Evolutionary conservation across 2,329 filamentous ascomycete species (phyloP), one percentile per base, ranked within the genome.

Genomic region (Drechslerella coelobrocha): DNA sequence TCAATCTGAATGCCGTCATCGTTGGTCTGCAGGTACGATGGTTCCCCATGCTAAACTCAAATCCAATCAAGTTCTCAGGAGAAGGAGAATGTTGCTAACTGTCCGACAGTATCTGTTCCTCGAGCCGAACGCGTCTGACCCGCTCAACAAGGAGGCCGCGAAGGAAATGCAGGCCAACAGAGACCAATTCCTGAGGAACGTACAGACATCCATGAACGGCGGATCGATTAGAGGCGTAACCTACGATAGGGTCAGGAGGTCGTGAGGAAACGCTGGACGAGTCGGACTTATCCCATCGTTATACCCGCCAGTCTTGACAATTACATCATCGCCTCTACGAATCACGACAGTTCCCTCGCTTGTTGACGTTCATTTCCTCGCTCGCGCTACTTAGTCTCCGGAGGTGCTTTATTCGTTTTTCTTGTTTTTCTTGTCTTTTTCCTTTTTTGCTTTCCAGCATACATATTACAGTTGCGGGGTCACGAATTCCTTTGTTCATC

Each of bases 81-180:
- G 43, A 39, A 10, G 21, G n/a, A 5, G 41, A 17, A 39, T 29
- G 3, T 21, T 68, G n/a, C 47, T 34, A 12, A n/a, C 12, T 9
- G 9, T 37, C 12, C 51, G 14, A 31, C 23, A 96, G 89, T 97
- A 97, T 78, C 84, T 99, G 55, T 99, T 99, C 84, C 87, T 97
- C 73, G 94, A 99, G 79, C 94, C 94, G 17, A 99, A 99, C 78
- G 92, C 94, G 8, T 92, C 90, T 52, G 94, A 99, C 78, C 94
- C 94, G n/a, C 82, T 99, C 72, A 99, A 99, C 81, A 97, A 99
- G 83, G 93, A 97, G 77, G 94, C 94, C 0, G 94, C 94, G 2
- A 92, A 97, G 72, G 94, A 97, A 78, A 82, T 99, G 75, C 87
- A 93, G 76, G 83, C 84, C 51, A 96, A 94, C 79, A 83, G 92